phyloP scores from a whole-genome alignment of 1,139 yeast genomes.

The Yamadazyma aaseri region DNA sequence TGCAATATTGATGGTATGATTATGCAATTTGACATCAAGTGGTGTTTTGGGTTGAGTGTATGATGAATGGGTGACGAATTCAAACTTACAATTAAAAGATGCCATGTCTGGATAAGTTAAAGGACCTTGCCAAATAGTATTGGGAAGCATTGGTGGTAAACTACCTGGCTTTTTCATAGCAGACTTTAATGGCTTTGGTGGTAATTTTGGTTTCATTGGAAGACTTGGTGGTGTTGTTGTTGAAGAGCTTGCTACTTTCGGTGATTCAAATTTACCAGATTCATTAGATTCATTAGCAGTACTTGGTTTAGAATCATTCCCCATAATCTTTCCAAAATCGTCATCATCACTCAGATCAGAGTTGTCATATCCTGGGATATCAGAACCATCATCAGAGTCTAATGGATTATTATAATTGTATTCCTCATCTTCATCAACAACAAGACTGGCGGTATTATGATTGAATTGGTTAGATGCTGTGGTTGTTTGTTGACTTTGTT shows the following conservation, averaged over 20 bases:
- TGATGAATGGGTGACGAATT: conserved; percentile 40
- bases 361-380: not conserved
- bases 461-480: conserved; percentile 1
- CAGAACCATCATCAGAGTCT: conserved; percentile 23
- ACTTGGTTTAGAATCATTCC: too few relatives aligned
- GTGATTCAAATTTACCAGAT: not conserved
- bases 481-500: not conserved
- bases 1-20: conserved; percentile 28
- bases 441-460: conserved; percentile 12
- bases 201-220: conserved; percentile 1
- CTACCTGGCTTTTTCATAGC: conserved; percentile 5
- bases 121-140: conserved; percentile 53
- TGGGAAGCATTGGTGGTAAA: conserved; percentile 16
- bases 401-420: conserved; percentile 8
- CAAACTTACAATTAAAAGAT: conserved; percentile 43
- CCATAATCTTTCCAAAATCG: conserved; percentile 19
- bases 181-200: conserved; percentile 9
- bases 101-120: conserved; percentile 57
- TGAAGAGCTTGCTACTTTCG: not conserved
- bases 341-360: conserved; percentile 17
- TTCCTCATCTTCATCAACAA: conserved; percentile 20
- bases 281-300: too few relatives aligned
- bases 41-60: conserved; percentile 26
- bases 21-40: conserved; percentile 21
- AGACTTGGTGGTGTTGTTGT: conserved; percentile 1